phyloP scores from a whole-genome alignment of 805 yeast genomes.

The Jamesozyma lodderae region DNA sequence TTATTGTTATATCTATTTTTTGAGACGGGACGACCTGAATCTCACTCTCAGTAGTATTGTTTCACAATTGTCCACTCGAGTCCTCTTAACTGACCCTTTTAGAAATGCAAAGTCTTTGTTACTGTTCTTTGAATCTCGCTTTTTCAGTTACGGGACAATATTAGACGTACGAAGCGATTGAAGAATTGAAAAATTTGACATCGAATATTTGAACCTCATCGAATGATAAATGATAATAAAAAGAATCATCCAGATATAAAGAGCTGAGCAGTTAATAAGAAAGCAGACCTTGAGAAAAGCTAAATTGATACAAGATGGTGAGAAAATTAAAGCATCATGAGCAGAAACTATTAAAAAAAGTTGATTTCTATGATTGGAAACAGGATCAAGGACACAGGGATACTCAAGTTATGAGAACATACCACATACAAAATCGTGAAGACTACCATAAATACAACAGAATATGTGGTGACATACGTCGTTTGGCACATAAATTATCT shows the following conservation, averaged over 20 bases:
- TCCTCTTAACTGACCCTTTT: too few relatives aligned
- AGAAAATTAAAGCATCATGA: slow-evolving; percentile 90
- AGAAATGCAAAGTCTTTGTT: too few relatives aligned
- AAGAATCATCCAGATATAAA: background rate
- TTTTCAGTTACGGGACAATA: background rate
- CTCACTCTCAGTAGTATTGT: too few relatives aligned
- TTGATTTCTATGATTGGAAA: slow-evolving; percentile 95
- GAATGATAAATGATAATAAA: slow-evolving; percentile 1
- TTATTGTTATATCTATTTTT: too few relatives aligned
- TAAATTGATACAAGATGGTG: slow-evolving; percentile 44
- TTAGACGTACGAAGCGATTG: background rate
- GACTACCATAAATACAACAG: slow-evolving; percentile 92
- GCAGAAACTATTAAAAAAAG: slow-evolving; percentile 87
- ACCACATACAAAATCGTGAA: slow-evolving; percentile 88
- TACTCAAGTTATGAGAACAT: slow-evolving; percentile 90
- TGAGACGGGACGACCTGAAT: too few relatives aligned
- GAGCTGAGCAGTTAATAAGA: background rate
- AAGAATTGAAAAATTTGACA: slow-evolving; percentile 1
- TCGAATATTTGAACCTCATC: slow-evolving; percentile 11
- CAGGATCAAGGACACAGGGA: slow-evolving; percentile 93
- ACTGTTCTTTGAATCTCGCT: background rate
- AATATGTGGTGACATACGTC: slow-evolving; percentile 85
- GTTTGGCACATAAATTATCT: slow-evolving; percentile 78
- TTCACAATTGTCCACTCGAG: too few relatives aligned
- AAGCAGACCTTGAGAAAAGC: background rate